Conservation (phyloP, 345 rosid genomes). For the Corymbia maculata region DNA sequence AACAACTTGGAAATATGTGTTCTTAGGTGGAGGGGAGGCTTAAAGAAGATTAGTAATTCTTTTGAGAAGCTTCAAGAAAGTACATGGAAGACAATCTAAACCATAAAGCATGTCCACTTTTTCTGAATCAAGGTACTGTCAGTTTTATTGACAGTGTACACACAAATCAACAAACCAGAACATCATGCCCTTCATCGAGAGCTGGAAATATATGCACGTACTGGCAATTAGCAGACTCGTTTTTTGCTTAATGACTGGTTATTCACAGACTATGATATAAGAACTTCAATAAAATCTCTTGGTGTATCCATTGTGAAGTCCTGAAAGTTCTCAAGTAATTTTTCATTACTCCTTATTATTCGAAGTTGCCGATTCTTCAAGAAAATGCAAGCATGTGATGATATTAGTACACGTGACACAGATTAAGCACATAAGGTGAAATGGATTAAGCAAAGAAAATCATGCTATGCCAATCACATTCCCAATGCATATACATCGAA, state of each 20-base stretch:
- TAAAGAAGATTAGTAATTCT: not conserved
- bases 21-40: not conserved
- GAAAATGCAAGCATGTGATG: not conserved
- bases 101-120: not conserved
- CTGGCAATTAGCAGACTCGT: not conserved
- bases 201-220: not conserved
- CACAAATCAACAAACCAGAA: not conserved
- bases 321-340: not conserved
- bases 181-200: not conserved
- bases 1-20: not conserved
- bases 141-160: not conserved
- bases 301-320: not conserved
- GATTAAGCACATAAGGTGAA: not conserved
- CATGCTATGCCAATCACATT: not conserved
- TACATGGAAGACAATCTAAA: not conserved
- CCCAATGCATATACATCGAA: not conserved
- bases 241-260: not conserved
- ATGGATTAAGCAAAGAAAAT: not conserved
- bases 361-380: not conserved
- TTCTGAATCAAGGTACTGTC: not conserved
- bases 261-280: not conserved
- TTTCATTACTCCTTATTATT: not conserved
- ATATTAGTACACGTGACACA: not conserved
- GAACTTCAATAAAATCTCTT: not conserved
- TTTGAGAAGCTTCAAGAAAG: not conserved